Evolutionary conservation across 352 stramenopile genomes (phyloP), one percentile per base, ranked within the genome.

Genomic region (Pythium monospermum): DNA sequence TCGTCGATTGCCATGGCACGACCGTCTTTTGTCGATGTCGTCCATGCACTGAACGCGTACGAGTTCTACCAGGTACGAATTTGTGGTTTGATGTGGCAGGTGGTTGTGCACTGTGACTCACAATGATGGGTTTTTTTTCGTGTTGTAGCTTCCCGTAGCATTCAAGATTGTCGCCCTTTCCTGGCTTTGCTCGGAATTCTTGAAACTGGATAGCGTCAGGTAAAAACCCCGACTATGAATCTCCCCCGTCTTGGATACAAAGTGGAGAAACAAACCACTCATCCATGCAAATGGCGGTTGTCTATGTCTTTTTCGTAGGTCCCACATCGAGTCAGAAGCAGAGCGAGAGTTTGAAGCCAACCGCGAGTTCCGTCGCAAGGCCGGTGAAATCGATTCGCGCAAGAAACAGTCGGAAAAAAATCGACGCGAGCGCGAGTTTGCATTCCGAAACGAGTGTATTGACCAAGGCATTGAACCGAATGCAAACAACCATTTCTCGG

Each of bases 41-140:
- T 83, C 13, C 73, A 91, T 49, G 77, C 71, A 2, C 59, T 91
- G 26, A 89, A 89, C 47, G 68, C 68, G 26, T 72, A 68, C 21
- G 80, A 91, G 41, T 91, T 87, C 41, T 63, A 87, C 40, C 43
- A 88, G 66, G 73, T 81, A 57, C 30, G 63, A 12, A 19, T 41
- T 22, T 4, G 33, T 25, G 8, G 16, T 45, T 21, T 1, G 27
- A 12, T 28, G 27, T 26, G 15, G 10, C 38, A 19, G 6, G 18
- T 49, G 6, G 19, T 44, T 44, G n/a, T 45, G 18, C 27, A 28
- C 18, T 7, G 22, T 19, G 13, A 4, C 25, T 47, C 1, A 47
- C 37, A 16, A n/a, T 31, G 8, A 11, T 50, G 13, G 12, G n/a
- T n/a, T n/a, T n/a, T n/a, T n/a, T n/a, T 44, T 27, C 28, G 3